These are phyloP conservation scores for Lactarius evosmus DNA, from an alignment of 768 basidiomycete genomes.

Conservation along the genomic window DNA sequence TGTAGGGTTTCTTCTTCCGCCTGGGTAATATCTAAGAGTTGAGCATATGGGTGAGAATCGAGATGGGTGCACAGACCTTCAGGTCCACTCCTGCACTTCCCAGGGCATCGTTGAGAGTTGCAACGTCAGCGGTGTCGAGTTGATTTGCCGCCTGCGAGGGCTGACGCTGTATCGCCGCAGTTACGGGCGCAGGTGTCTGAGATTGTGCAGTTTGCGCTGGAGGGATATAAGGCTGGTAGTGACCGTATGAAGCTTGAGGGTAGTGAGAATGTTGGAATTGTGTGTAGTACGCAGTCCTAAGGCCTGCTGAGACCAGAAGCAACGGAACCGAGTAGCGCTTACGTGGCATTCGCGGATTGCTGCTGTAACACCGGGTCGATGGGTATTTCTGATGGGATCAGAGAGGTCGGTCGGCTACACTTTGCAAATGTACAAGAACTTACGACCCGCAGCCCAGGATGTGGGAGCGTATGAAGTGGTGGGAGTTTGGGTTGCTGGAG, in stretches of 20 bases:
- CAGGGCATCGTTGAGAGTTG: conserved; percentile 78
- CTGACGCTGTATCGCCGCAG: conserved; percentile 16
- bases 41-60: not conserved
- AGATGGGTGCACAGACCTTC: conserved; percentile 44
- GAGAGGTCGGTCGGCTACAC: not conserved
- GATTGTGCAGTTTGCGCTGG: conserved; percentile 29
- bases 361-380: conserved; percentile 30
- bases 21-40: conserved; percentile 37
- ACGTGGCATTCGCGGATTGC: conserved; percentile 28
- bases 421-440: not conserved
- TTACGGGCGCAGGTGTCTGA: conserved; percentile 27
- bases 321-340: not conserved
- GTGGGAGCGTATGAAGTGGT: conserved; percentile 19
- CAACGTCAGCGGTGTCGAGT: conserved; percentile 66
- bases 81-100: conserved; percentile 87
- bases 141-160: conserved; percentile 15
- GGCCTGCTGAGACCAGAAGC: conserved; percentile 7
- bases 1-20: conserved; percentile 85
- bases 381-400: conserved; percentile 26
- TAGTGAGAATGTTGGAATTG: conserved; percentile 30
- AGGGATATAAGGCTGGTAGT: conserved; percentile 32
- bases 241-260: conserved; percentile 34
- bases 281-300: conserved; percentile 27
- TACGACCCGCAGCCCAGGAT: conserved; percentile 22
- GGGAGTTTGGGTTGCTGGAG: conserved; percentile 18